A percentile compares a stretch with the other conserved stretches of the same genome.
Conservation (phyloP, 805 yeast genomes). For the Sugiyamaella qingdaonensis region DNA sequence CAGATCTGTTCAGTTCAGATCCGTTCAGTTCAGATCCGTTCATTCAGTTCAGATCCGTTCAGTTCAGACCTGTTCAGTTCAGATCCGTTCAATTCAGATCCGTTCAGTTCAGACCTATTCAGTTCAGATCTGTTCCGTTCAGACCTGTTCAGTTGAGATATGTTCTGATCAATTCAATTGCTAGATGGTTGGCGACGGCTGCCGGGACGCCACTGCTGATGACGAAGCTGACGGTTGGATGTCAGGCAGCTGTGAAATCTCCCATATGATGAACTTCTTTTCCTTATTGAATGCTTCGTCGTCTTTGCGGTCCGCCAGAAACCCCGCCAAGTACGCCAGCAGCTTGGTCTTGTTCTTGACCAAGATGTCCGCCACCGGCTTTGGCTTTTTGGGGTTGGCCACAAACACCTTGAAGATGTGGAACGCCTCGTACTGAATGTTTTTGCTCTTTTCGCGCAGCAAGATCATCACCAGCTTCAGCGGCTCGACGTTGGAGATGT, state of each 20-base stretch:
- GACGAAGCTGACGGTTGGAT: slow-evolving; percentile 8
- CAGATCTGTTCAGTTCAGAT: too few species aligned
- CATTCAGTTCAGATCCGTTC: too few species aligned
- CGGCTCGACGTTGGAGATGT: slow-evolving; percentile 77
- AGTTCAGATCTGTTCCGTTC: too few species aligned
- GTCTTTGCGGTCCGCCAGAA: slow-evolving; percentile 57
- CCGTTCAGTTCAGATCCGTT: too few species aligned
- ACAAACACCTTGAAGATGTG: slow-evolving; percentile 91
- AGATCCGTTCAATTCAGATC: too few species aligned
- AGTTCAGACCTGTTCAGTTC: too few species aligned
- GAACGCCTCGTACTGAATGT: slow-evolving; percentile 85
- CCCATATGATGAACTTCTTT: slow-evolving; percentile 70
- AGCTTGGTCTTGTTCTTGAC: slow-evolving; percentile 79
- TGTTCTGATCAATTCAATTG: too few species aligned
- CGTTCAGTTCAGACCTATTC: too few species aligned
- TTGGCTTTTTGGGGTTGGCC: slow-evolving; percentile 91
- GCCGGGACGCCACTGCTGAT: slow-evolving; percentile 1
- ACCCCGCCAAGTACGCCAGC: slow-evolving; percentile 60
- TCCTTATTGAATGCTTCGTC: slow-evolving; percentile 71
- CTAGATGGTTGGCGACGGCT: slow-evolving; percentile 1
- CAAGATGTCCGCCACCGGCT: slow-evolving; percentile 72
- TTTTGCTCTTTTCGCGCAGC: slow-evolving; percentile 82
- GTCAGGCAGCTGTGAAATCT: slow-evolving; percentile 46
- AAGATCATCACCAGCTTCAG: slow-evolving; percentile 82
- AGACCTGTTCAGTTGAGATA: too few species aligned